These are phyloP conservation scores for Rhynchospora pubera DNA, from an alignment of 176 grass and related monocot species.

Conservation along the genomic window DNA sequence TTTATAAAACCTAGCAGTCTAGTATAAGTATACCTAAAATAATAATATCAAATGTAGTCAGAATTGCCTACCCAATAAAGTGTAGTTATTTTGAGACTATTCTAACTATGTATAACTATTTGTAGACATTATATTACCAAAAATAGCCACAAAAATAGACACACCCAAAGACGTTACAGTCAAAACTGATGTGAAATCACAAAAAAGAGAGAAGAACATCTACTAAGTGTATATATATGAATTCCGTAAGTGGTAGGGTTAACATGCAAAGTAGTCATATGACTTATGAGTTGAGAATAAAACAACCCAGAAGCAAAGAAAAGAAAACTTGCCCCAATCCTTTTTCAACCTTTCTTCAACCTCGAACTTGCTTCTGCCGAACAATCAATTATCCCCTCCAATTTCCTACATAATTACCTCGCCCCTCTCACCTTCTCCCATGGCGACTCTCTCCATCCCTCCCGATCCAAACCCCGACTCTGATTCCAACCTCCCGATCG, in stretches of 20 bases:
- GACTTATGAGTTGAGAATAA: not conserved
- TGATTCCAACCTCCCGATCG: not conserved
- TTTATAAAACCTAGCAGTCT: too few species aligned
- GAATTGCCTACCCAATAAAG: too few species aligned
- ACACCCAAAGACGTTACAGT: not conserved
- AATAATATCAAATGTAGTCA: too few species aligned
- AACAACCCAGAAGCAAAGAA: slow-evolving; percentile 16
- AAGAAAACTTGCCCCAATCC: not conserved
- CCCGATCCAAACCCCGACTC: slow-evolving; percentile 16
- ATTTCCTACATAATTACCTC: not conserved
- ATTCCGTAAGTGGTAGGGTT: not conserved
- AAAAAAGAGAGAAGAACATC: not conserved
- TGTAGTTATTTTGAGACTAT: too few species aligned
- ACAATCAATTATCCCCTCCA: not conserved
- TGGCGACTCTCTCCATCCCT: slow-evolving; percentile 26
- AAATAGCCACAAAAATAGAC: too few species aligned
- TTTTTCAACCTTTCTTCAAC: not conserved
- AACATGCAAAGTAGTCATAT: not conserved
- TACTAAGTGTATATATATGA: not conserved
- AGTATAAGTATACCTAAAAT: too few species aligned
- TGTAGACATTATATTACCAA: too few species aligned
- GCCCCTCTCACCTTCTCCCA: not conserved
- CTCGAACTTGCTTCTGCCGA: not conserved
- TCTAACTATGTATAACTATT: too few species aligned
- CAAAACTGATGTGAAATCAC: too few species aligned